These are phyloP conservation scores for Zasmidium angulare DNA, from an alignment of 2,329 filamentous ascomycete species.

Conservation along the genomic window DNA sequence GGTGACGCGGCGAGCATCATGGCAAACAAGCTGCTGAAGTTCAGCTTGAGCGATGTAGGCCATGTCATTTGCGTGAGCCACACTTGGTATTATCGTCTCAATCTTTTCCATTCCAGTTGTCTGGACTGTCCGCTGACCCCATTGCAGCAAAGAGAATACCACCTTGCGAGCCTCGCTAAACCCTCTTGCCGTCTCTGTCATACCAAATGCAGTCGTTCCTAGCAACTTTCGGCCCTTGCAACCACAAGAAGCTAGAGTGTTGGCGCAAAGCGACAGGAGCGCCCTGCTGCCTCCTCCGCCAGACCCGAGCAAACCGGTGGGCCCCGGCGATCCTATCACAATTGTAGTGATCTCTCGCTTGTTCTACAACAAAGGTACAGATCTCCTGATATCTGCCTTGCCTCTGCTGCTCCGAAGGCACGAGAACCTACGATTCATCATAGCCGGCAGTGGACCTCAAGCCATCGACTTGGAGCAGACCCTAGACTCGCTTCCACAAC, in stretches of 20 bases:
- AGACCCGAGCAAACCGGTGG: conserved; percentile 66
- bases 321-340: conserved; percentile 83
- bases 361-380: conserved; percentile 98
- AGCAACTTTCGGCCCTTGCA: conserved; percentile 84
- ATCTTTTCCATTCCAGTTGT: too few species aligned
- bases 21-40: conserved; percentile 96
- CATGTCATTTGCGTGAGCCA: conserved; percentile 98
- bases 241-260: conserved; percentile 33
- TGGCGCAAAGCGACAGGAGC: conserved; percentile 24
- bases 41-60: conserved; percentile 92
- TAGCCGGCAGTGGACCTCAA: conserved; percentile 92
- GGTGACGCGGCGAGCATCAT: conserved; percentile 94
- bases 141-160: conserved; percentile 87
- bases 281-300: conserved; percentile 45
- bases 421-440: conserved; percentile 93
- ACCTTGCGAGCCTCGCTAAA: conserved; percentile 92
- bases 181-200: conserved; percentile 94
- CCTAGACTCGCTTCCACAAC: conserved; percentile 62
- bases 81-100: conserved; percentile 69
- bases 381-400: conserved; percentile 93
- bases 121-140: conserved; percentile 26
- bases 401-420: conserved; percentile 86
- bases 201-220: conserved; percentile 94
- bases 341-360: conserved; percentile 96
- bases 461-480: conserved; percentile 98